Base-by-base conservation (phyloP, 495 filamentous ascomycete species). In the Penicillium nucicola region DNA sequence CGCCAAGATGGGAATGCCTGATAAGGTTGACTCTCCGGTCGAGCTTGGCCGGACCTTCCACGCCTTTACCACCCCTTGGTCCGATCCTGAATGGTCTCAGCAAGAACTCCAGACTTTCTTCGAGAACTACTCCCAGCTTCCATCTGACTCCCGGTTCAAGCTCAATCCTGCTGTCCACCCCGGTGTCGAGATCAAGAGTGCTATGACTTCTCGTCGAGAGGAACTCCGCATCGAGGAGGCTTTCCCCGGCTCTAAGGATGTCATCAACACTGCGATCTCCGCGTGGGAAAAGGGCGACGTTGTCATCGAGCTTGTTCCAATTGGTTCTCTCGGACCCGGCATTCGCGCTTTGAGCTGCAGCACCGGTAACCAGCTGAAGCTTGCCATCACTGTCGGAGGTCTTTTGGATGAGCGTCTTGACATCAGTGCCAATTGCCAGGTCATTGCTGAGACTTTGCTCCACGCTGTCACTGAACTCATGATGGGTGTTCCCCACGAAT, bases 371-470 rank as follows among this genome's bases (percentile, higher is more conserved):
- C 67, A 61, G 5, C 38, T 80, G 20, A 65, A 63, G 25, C 54
- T 81, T 35, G 58, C 69, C 13, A 62, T 81, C n/a, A 62, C 70
- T 25, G 65, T 77, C 11, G 68, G 68, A 40, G 66, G 68, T 14
- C 64, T 66, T 2, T 46, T 68, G 23, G 60, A 71, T 37, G 52
- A 68, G 34, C 57, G 62, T 11, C 60, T 75, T 31, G 75, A 77
- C 51, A 62, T 78, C 23, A 69, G 62, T 30, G 68, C 68, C 15
- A 78, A 77, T 47, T 76, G 72, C 46, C 67, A 66, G 23, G 63
- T 75, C 17, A 77, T 82, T 44, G 80, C 80, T 0, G 80, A 84
- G 56, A 75, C 74, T 15, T 49, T 84, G n/a, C 50, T 82, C 1
- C 80, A 82, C 46, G 74, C 77, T 12, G 75, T 77, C 38, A 70